Percentiles rank a stretch among this genome's conserved stretches.
Conservation (phyloP, 768 basidiomycete species). For the Boletus vinaceobasis region DNA sequence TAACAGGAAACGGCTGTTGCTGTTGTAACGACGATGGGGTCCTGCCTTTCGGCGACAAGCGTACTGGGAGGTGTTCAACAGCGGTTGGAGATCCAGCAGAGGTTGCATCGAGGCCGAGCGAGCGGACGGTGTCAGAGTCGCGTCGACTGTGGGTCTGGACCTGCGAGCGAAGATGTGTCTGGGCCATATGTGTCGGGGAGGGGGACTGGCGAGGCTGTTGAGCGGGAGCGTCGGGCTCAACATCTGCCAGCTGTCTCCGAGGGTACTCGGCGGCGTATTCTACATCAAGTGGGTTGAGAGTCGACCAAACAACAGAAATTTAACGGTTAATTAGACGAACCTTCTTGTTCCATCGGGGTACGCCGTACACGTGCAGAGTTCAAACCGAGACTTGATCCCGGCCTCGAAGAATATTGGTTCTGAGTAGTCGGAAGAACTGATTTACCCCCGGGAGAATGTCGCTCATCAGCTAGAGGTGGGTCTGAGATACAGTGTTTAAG, state of each 20-base stretch:
- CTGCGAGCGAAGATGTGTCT: constrained; percentile 29
- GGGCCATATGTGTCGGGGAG: constrained; percentile 43
- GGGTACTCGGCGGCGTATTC: constrained; percentile 27
- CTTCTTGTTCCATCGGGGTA: constrained; percentile 46
- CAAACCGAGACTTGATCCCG: constrained; percentile 44
- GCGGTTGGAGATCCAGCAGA: constrained; percentile 54
- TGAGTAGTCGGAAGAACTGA: constrained; percentile 17
- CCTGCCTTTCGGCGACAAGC: constrained; percentile 32
- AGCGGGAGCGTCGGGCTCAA: constrained; percentile 11
- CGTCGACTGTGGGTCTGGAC: constrained; percentile 55
- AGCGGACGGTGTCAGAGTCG: constrained; percentile 75
- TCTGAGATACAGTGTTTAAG: constrained; percentile 26
- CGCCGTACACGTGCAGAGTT: constrained; percentile 37
- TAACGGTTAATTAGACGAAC: constrained; percentile 20
- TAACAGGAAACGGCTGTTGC: constrained; percentile 27
- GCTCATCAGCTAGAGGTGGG: constrained; percentile 27
- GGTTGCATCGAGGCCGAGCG: constrained; percentile 35
- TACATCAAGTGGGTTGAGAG: constrained; percentile 13
- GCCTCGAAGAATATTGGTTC: constrained; percentile 32
- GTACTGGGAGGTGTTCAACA: constrained; percentile 38
- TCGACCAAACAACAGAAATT: not conserved
- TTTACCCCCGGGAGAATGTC: constrained; percentile 21
- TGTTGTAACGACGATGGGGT: constrained; percentile 19
- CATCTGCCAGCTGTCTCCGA: constrained; percentile 15
- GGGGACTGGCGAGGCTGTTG: constrained; percentile 49